Evolutionary conservation across 2,329 filamentous ascomycete genomes (phyloP).

Genomic region (Colletotrichum salicis): DNA sequence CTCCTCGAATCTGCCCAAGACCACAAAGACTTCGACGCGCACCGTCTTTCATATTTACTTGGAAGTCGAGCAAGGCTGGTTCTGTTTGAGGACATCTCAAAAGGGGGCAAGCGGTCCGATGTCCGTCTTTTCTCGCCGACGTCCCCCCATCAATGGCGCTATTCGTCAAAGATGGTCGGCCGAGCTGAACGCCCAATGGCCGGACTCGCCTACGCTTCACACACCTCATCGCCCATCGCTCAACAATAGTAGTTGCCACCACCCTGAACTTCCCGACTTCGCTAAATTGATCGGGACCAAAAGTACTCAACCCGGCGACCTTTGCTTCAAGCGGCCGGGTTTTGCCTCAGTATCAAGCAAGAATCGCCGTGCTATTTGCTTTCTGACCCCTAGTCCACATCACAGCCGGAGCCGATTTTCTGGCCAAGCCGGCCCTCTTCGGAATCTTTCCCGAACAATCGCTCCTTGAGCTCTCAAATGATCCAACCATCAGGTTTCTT

Average conservation of each 20-base stretch:
- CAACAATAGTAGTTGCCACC: slow-evolving; percentile 22
- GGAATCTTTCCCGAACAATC: slow-evolving; percentile 26
- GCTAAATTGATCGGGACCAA: slow-evolving; percentile 24
- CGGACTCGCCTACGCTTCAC: slow-evolving; percentile 13
- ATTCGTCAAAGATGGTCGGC: slow-evolving; percentile 11
- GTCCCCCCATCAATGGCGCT: slow-evolving; percentile 1
- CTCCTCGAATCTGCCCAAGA: not conserved
- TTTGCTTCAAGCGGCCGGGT: not conserved
- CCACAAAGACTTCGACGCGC: not conserved
- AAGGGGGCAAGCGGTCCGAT: slow-evolving; percentile 3
- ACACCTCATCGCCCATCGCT: not conserved
- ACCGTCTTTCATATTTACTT: slow-evolving; percentile 7
- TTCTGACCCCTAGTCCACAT: not conserved
- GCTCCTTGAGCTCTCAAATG: slow-evolving; percentile 10
- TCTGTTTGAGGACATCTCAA: not conserved
- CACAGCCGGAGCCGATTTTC: not conserved
- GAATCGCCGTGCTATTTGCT: not conserved
- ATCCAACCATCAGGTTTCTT: slow-evolving; percentile 22
- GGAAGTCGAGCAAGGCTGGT: not conserved
- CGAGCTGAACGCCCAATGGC: slow-evolving; percentile 12
- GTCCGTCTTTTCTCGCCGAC: slow-evolving; percentile 17
- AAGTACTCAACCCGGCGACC: not conserved
- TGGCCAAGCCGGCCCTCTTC: slow-evolving; percentile 17
- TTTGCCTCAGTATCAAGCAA: not conserved
- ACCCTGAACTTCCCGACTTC: slow-evolving; percentile 30